These are phyloP conservation scores for Plasmodium chabaudi DNA, from an alignment of 169 alveolate species.

Conservation along the genomic window DNA sequence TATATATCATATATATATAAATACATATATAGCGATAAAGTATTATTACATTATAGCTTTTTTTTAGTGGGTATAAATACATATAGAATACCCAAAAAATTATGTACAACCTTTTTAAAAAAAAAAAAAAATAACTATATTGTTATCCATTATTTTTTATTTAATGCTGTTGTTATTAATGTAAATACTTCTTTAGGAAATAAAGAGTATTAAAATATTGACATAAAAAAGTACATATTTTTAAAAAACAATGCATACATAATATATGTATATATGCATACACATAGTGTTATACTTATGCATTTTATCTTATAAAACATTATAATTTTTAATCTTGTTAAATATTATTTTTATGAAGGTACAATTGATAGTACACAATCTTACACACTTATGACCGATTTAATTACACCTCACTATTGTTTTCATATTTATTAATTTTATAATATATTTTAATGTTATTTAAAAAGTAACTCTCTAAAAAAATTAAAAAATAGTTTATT, in stretches of 20 bases:
- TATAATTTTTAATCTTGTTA: background rate
- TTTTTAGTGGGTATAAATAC: conserved; percentile 14
- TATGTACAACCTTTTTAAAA: conserved; percentile 24
- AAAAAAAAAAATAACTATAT: conserved; percentile 19
- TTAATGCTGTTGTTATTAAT: conserved; percentile 2
- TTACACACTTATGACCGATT: background rate
- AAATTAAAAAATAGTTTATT: no score
- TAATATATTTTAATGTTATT: background rate
- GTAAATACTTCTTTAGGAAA: background rate
- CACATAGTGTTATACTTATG: background rate
- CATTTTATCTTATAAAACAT: background rate
- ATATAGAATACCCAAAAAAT: conserved; percentile 7
- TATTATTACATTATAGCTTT: conserved; percentile 7
- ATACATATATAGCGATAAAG: background rate
- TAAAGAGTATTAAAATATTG: background rate
- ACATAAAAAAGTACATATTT: background rate
- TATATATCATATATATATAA: background rate
- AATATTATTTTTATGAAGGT: background rate
- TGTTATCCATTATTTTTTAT: background rate
- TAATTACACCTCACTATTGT: conserved; percentile 4
- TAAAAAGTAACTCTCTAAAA: background rate
- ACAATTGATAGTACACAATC: background rate
- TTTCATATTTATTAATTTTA: conserved; percentile 11
- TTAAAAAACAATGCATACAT: no score
- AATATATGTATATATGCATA: background rate